Evolutionary conservation across 2,329 filamentous ascomycete species (phyloP).

Genomic region (Exophiala aquamarina): DNA sequence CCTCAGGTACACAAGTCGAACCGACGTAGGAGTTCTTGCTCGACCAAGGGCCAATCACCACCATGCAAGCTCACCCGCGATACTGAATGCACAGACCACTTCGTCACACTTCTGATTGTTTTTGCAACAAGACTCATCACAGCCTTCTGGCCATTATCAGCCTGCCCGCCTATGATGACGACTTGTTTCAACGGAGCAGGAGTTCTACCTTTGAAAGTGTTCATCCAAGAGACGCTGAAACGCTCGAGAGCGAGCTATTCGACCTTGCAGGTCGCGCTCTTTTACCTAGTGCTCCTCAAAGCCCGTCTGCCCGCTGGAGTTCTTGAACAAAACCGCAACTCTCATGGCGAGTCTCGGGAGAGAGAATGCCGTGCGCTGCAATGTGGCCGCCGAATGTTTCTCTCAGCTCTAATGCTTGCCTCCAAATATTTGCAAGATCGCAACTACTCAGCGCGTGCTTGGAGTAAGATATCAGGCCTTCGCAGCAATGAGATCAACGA

Average conservation of each 20-base stretch:
- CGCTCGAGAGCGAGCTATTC: conserved; percentile 96
- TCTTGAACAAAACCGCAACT: conserved; percentile 66
- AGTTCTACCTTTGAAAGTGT: conserved; percentile 85
- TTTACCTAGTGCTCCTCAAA: conserved; percentile 94
- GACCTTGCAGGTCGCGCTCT: conserved; percentile 92
- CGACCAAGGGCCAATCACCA: conserved; percentile 4
- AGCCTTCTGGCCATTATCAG: conserved; percentile 92
- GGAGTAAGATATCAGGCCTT: conserved; percentile 99
- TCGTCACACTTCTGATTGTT: conserved; percentile 53
- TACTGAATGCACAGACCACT: conserved; percentile 27
- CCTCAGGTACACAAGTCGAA: conserved; percentile 4
- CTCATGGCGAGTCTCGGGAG: conserved; percentile 43
- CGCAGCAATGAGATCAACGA: conserved; percentile 92
- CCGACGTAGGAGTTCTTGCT: conserved; percentile 11
- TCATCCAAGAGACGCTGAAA: conserved; percentile 95
- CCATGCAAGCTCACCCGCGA: conserved; percentile 26
- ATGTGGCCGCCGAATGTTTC: conserved; percentile 96
- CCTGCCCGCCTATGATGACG: conserved; percentile 72
- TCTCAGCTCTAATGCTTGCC: conserved; percentile 88
- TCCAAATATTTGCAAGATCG: conserved; percentile 98
- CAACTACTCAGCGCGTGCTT: conserved; percentile 95
- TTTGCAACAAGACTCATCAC: conserved; percentile 96
- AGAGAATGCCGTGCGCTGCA: conserved; percentile 68
- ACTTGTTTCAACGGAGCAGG: conserved; percentile 64
- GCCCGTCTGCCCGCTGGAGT: conserved; percentile 78